Evolutionary conservation across 192 early-diverging fungal genomes (phyloP), one percentile per base, ranked within the genome.

Genomic region (Chytriomyces sp.): DNA sequence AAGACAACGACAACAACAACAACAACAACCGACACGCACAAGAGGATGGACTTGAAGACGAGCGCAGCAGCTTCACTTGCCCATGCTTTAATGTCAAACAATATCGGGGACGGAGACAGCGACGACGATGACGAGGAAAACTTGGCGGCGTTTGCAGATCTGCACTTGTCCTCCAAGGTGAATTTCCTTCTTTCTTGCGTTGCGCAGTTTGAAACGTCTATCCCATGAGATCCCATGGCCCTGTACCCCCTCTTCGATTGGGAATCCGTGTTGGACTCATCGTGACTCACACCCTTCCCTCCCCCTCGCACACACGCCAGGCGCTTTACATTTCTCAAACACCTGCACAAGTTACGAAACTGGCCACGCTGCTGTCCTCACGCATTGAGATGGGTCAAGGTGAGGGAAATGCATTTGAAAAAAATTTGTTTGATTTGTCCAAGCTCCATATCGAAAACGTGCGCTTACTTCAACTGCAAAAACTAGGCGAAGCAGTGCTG

Each of bases 401-500:
- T 70, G 20, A 23, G 16, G 16, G 28, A 35, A 35, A 35, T 35
- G 28, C 28, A 35, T 35, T 35, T 35, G 2, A 35, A 35, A 35
- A 35, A n/a, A n/a, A n/a, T 69, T 7, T 24, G 49, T 18, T 47
- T 16, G 11, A 23, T 64, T 28, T 23, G 13, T 26, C 11, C n/a
- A 16, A 16, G 13, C 13, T 64, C 11, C 63, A 16, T 23, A 64
- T 26, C 13, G 63, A 64, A 16, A 46, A 16, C 46, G 28, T 67
- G 65, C 46, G 53, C n/a, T 11, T 1, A 11, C 28, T 35, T 0
- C 28, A 35, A 35, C 28, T 35, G 3, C 0, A 57, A 57, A 57
- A 57, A 11, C 13, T 57, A 64, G 95, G 95, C 45, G 94, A 97
- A 86, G 81, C 88, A 0, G 75, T 97, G 13, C 83, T 95, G 35